A percentile compares a stretch with the other conserved stretches of the same genome.
Evolutionary conservation across 177 flowering plant genomes (phyloP).

Genomic region (Vitis hybrid): DNA sequence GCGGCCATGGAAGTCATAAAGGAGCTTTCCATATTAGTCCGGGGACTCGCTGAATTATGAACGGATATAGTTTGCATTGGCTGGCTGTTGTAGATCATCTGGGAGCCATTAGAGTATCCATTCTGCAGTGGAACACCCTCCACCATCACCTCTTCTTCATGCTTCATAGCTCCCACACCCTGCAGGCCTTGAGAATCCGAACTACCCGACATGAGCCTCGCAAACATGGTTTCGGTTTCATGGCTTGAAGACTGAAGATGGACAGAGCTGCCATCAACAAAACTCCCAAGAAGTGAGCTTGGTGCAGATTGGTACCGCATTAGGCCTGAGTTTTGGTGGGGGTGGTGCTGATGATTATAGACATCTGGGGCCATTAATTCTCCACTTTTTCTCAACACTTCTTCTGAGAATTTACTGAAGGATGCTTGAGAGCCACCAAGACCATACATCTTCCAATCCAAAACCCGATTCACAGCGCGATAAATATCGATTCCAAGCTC

Average conservation of each 20-base stretch:
- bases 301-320: conserved; percentile 55
- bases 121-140: conserved; percentile 9
- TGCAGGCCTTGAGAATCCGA: conserved; percentile 10
- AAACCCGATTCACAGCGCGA: neutral
- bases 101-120: conserved; percentile 7
- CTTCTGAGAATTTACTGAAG: conserved; percentile 11
- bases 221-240: conserved; percentile 12
- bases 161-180: conserved; percentile 19
- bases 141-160: neutral
- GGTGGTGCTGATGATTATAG: conserved; percentile 4
- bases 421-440: conserved; percentile 6
- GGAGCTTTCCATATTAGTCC: conserved; percentile 3
- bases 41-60: neutral
- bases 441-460: neutral
- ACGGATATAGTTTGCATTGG: neutral
- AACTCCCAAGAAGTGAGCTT: conserved; percentile 42
- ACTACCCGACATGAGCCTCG: conserved; percentile 12
- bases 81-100: conserved; percentile 14
- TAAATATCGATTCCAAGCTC: neutral
- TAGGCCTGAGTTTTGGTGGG: conserved; percentile 14
- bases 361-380: conserved; percentile 17
- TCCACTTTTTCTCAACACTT: conserved; percentile 13
- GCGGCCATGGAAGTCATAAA: neutral
- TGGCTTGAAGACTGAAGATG: conserved; percentile 33
- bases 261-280: conserved; percentile 13